Percentiles rank a stretch among this genome's conserved stretches.
Evolutionary conservation across 2,329 filamentous ascomycete genomes (phyloP).

Genomic region (Pestalotiopsis fici): DNA sequence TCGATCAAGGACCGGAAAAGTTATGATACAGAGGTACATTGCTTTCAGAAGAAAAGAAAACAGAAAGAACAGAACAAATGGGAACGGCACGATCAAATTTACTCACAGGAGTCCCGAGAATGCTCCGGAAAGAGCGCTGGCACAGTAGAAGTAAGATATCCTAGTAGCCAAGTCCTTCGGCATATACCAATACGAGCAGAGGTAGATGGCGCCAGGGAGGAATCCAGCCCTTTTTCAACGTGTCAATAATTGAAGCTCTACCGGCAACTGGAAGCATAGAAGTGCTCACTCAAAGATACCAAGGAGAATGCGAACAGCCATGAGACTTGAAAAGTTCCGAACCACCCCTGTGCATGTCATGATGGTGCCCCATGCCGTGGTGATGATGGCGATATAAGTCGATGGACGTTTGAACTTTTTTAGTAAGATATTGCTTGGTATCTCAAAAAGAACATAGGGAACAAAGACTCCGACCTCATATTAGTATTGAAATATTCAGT

Average conservation of each 20-base stretch:
- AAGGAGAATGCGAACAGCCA: conserved; percentile 29
- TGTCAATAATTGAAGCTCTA: background rate
- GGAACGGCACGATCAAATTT: background rate
- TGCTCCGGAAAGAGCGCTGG: conserved; percentile 64
- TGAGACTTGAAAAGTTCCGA: conserved; percentile 26
- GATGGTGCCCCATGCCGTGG: conserved; percentile 46
- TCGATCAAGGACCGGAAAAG: background rate
- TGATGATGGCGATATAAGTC: conserved; percentile 65
- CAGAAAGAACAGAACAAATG: background rate
- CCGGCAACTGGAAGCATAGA: background rate
- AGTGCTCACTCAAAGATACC: conserved; percentile 27
- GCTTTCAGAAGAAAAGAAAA: too few species aligned
- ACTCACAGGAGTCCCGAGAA: conserved; percentile 51
- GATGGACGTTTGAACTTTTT: conserved; percentile 61
- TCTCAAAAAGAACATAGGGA: conserved; percentile 62
- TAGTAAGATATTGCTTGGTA: conserved; percentile 64
- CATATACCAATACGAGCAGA: conserved; percentile 31
- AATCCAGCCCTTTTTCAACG: conserved; percentile 25
- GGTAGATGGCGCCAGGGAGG: conserved; percentile 28
- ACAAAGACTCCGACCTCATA: conserved; percentile 8
- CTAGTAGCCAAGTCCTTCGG: conserved; percentile 25
- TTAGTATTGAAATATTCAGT: background rate
- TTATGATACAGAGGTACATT: too few species aligned
- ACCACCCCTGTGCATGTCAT: conserved; percentile 27
- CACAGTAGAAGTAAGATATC: conserved; percentile 29